Percentiles rank a stretch among this genome's conserved stretches.
Conservation (phyloP, 768 basidiomycete genomes). For the Kondoa subrosea region DNA sequence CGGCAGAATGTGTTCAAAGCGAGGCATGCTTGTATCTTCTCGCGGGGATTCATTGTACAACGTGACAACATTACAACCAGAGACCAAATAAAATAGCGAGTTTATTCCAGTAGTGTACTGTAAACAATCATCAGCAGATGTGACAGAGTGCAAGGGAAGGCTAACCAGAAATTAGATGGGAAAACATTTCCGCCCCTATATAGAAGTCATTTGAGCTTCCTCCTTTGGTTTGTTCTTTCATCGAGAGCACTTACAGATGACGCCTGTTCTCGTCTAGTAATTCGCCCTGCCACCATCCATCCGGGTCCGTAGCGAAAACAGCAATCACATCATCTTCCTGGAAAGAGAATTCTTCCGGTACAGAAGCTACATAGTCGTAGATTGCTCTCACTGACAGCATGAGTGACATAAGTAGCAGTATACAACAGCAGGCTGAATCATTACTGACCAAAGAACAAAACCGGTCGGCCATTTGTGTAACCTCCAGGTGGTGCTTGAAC, state of each 20-base stretch:
- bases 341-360: slow-evolving; percentile 91
- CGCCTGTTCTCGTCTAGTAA: slow-evolving; percentile 46
- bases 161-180: slow-evolving; percentile 26
- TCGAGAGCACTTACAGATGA: too few species aligned
- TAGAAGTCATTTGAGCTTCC: too few species aligned
- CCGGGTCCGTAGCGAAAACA: slow-evolving; percentile 39
- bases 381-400: slow-evolving; percentile 84
- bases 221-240: too few species aligned
- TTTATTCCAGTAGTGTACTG: slow-evolving; percentile 7
- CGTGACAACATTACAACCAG: neutral
- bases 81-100: too few species aligned
- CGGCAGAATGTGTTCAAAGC: too few species aligned
- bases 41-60: too few species aligned
- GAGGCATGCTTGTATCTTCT: too few species aligned
- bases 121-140: neutral
- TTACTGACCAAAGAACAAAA: slow-evolving; percentile 4
- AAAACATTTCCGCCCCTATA: slow-evolving; percentile 26
- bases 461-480: neutral
- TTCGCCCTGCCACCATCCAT: slow-evolving; percentile 95
- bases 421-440: neutral
- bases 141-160: neutral
- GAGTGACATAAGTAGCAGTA: slow-evolving; percentile 38
- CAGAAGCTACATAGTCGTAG: slow-evolving; percentile 68
- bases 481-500: neutral
- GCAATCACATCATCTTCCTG: slow-evolving; percentile 88